phyloP scores from a whole-genome alignment of 2,329 filamentous ascomycete species.

The Arthrobotrys sinensis region DNA sequence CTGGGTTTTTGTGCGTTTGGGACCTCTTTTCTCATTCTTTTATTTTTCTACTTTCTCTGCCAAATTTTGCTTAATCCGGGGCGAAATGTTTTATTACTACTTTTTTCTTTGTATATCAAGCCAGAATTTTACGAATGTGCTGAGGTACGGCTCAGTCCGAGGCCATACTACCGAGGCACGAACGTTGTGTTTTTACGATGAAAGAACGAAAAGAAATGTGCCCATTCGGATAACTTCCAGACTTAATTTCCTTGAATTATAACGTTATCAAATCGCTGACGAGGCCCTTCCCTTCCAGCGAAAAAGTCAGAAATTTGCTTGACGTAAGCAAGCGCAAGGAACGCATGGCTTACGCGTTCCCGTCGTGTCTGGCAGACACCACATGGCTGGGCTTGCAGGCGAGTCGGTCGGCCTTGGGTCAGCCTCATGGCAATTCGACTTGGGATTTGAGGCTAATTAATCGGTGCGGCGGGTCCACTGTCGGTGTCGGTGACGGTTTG shows the following conservation, averaged over 20 bases:
- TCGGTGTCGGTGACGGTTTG: neutral
- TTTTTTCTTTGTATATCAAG: conserved; percentile 19
- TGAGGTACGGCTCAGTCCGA: neutral
- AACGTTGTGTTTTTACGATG: conserved; percentile 12
- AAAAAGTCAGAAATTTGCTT: neutral
- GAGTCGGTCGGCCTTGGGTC: conserved; percentile 33
- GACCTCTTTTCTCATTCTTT: conserved; percentile 22
- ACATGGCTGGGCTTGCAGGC: conserved; percentile 3
- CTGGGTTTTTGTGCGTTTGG: conserved; percentile 34
- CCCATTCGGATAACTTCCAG: too few relatives aligned
- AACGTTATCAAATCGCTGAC: conserved; percentile 24
- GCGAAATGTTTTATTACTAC: conserved; percentile 4
- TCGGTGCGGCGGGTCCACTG: neutral
- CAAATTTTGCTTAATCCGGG: conserved; percentile 17
- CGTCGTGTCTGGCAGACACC: neutral
- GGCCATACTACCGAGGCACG: neutral
- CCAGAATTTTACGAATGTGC: conserved; percentile 24
- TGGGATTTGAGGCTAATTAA: conserved; percentile 24
- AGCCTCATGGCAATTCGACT: conserved; percentile 27
- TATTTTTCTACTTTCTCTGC: neutral
- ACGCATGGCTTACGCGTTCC: conserved; percentile 44
- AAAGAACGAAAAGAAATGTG: neutral
- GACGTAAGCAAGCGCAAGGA: conserved; percentile 45
- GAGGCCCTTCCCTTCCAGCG: neutral
- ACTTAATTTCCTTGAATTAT: neutral